A percentile compares a stretch with the other conserved stretches of the same genome.
These are phyloP conservation scores for Nicotiana otophora DNA, from an alignment of 257 asterid genomes.

Conservation along the genomic window DNA sequence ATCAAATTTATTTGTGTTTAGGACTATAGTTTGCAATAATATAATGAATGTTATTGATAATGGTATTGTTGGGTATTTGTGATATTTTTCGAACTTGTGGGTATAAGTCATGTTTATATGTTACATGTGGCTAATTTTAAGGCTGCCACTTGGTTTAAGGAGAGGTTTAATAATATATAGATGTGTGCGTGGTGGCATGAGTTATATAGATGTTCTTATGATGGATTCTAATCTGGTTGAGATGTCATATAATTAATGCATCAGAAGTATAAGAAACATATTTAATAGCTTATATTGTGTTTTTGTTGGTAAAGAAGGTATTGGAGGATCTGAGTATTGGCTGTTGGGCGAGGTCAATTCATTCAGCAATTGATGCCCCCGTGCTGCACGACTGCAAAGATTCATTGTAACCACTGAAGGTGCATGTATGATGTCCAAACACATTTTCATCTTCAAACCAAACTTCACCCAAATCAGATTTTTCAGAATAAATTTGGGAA, in stretches of 20 bases:
- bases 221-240: neutral
- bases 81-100: too few relatives aligned
- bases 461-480: too few relatives aligned
- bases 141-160: too few relatives aligned
- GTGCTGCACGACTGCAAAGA: neutral
- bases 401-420: neutral
- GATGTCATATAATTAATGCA: neutral
- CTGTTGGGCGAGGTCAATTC: slow-evolving; percentile 9
- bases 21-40: too few relatives aligned
- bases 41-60: too few relatives aligned
- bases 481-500: too few relatives aligned
- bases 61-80: too few relatives aligned
- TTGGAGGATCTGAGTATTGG: slow-evolving; percentile 1
- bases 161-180: neutral
- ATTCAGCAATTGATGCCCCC: slow-evolving; percentile 5
- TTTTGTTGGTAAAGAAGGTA: slow-evolving; percentile 2
- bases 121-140: too few relatives aligned
- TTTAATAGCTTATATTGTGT: neutral
- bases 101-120: too few relatives aligned
- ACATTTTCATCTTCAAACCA: too few relatives aligned
- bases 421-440: neutral
- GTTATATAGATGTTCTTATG: neutral
- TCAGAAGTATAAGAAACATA: too few relatives aligned
- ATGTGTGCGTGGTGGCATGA: neutral
- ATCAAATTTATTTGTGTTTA: too few relatives aligned